A percentile compares a stretch with the other conserved stretches of the same genome.
These are phyloP conservation scores for Sequoia sempervirens DNA, from an alignment of 75 land plant genomes.

Conservation along the genomic window DNA sequence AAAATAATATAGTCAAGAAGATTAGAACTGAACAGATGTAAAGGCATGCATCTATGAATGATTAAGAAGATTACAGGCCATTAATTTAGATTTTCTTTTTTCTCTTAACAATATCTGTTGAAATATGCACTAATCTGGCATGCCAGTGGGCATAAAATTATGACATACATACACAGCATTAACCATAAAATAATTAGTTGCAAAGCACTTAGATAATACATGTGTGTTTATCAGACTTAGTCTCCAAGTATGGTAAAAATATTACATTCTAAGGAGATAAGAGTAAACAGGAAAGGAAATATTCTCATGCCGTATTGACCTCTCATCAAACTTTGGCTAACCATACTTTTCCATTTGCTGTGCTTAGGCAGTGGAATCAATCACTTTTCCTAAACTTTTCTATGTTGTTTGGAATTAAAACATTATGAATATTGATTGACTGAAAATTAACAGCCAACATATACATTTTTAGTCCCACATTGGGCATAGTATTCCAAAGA, in stretches of 20 bases:
- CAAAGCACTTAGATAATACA: background rate
- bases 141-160: background rate
- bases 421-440: background rate
- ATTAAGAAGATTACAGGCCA: background rate
- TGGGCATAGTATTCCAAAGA: background rate
- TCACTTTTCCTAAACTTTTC: background rate
- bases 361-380: background rate
- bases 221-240: background rate
- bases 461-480: background rate
- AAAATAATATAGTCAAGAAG: background rate
- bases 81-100: background rate
- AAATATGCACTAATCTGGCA: background rate
- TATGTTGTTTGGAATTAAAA: background rate
- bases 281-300: background rate
- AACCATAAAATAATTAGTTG: background rate
- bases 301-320: background rate
- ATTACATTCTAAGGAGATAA: background rate
- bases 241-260: background rate
- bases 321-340: background rate
- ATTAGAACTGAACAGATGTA: background rate
- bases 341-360: background rate
- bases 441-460: background rate
- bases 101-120: background rate
- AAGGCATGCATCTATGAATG: background rate
- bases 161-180: background rate